Base-by-base conservation (phyloP, 2,329 filamentous ascomycete genomes). In the Fusarium sp. region DNA sequence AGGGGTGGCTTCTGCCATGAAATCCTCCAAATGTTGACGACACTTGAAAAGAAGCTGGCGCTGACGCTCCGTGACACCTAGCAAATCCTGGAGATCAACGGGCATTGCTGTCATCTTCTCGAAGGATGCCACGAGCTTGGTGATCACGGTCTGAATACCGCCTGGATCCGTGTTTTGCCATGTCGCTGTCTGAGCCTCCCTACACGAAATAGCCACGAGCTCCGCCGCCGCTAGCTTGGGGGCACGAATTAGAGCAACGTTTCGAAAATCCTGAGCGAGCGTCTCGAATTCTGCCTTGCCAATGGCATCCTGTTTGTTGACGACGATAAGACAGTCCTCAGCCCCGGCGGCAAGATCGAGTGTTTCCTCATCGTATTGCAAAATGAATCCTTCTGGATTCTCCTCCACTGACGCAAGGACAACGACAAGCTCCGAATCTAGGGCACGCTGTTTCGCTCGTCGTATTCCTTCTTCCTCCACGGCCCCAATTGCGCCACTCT, bases 381-480 rank as follows among this genome's bases (percentile, higher is more conserved):
- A 90, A 24, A 76, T 78, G 39, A 78, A 73, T 2, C 76, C 76
- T 5, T 75, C 79, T 9, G 74, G 68, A 4, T 74, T 74, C 6
- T 76, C 71, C 74, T 96, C 92, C 40, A 97, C 79, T 7, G 93
- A 92, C 9, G 93, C 87, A 55, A 99, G 85, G 10, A 92, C 90
- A 48, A 98, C 84, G 44, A 98, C 87, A 7, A 98, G 84, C 79
- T 99, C 93, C 13, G 95, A 95, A 51, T 94, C 90, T 30, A 89
- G 80, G 1, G 95, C 96, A 72, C 92, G 91, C 61, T 89, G 87
- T 76, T 91, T 93, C 9, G 96, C 96, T 49, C 96, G 86, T 50
- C 91, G 88, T 75, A 99, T 98, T 2, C 96, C 96, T 78, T 99
- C 96, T 75, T 90, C 83, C 75, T 99, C 96, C 26, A 99, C 85